Conservation (phyloP, 2,329 filamentous ascomycete genomes). For the Arthrobotrys iridis region DNA sequence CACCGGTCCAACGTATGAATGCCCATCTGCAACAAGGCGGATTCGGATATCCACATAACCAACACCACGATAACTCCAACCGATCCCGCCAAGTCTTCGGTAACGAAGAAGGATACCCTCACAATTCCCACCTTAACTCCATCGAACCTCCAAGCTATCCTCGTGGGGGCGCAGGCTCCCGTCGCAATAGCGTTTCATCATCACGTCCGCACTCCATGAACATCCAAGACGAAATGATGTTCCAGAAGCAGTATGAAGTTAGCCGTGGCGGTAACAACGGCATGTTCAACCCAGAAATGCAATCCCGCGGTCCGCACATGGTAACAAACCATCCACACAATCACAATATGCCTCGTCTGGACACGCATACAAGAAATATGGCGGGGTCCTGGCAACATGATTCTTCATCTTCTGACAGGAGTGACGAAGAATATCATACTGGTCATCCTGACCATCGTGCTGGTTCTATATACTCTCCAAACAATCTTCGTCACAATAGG, state of each 20-base stretch:
- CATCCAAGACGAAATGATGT: constrained; percentile 17
- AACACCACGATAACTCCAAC: not conserved
- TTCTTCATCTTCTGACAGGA: constrained; percentile 10
- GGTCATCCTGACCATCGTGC: not conserved
- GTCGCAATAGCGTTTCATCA: constrained; percentile 26
- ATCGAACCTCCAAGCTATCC: constrained; percentile 25
- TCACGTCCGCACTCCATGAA: not conserved
- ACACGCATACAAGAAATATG: not conserved
- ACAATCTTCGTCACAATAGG: constrained; percentile 8
- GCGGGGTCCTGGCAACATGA: constrained; percentile 29
- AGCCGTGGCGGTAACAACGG: not conserved
- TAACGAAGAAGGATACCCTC: not conserved
- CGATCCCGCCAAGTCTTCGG: constrained; percentile 2
- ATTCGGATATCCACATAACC: constrained; percentile 5
- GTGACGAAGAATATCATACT: constrained; percentile 10
- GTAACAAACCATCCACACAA: constrained; percentile 9
- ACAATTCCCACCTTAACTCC: constrained; percentile 20
- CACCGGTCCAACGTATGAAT: constrained; percentile 21
- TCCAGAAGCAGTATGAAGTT: constrained; percentile 2
- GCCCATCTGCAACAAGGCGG: not conserved
- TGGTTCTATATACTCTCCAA: constrained; percentile 4
- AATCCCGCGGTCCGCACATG: not conserved
- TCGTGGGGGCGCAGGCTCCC: constrained; percentile 20
- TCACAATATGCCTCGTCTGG: not conserved
- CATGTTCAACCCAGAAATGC: constrained; percentile 12